phyloP scores from a whole-genome alignment of 495 filamentous ascomycete genomes.

The Diplogelasinospora grovesii region DNA sequence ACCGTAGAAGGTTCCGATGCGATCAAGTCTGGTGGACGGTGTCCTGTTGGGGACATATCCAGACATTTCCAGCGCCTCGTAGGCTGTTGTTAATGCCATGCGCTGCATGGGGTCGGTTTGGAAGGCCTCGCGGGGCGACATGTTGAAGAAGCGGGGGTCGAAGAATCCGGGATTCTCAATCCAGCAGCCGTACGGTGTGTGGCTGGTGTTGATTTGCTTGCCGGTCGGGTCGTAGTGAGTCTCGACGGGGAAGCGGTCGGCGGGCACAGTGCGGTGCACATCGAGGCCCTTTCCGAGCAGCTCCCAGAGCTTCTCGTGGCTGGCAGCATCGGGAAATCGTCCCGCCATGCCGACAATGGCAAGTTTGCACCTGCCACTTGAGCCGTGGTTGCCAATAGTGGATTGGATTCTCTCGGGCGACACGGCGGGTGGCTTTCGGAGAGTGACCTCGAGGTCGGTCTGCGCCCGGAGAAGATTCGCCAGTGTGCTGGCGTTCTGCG shows the following conservation, averaged over 20 bases:
- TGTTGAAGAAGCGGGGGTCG: conserved; percentile 88
- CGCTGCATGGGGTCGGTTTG: conserved; percentile 89
- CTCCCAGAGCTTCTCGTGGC: conserved; percentile 64
- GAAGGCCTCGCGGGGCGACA: conserved; percentile 85
- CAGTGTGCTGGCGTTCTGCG: conserved; percentile 38
- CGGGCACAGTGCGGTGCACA: conserved; percentile 54
- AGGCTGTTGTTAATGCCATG: conserved; percentile 74
- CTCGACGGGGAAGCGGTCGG: conserved; percentile 71
- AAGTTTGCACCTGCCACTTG: conserved; percentile 38
- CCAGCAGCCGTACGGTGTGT: conserved; percentile 84
- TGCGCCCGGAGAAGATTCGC: conserved; percentile 31
- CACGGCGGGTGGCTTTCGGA: conserved; percentile 28
- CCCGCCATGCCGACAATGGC: conserved; percentile 76
- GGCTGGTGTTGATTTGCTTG: conserved; percentile 69
- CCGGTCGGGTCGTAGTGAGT: conserved; percentile 72
- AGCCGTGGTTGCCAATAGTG: conserved; percentile 38
- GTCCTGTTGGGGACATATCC: conserved; percentile 84
- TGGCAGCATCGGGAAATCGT: conserved; percentile 63
- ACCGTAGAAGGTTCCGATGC: conserved; percentile 88
- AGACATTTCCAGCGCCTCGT: conserved; percentile 87
- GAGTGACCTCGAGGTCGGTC: conserved; percentile 33
- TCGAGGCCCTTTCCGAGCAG: conserved; percentile 60
- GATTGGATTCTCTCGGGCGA: conserved; percentile 25
- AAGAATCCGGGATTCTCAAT: conserved; percentile 81
- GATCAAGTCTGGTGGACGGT: conserved; percentile 72